Percentiles rank a stretch among this genome's conserved stretches.
phyloP scores from a whole-genome alignment of 106 monocot genomes.

The Chionographis japonica region DNA sequence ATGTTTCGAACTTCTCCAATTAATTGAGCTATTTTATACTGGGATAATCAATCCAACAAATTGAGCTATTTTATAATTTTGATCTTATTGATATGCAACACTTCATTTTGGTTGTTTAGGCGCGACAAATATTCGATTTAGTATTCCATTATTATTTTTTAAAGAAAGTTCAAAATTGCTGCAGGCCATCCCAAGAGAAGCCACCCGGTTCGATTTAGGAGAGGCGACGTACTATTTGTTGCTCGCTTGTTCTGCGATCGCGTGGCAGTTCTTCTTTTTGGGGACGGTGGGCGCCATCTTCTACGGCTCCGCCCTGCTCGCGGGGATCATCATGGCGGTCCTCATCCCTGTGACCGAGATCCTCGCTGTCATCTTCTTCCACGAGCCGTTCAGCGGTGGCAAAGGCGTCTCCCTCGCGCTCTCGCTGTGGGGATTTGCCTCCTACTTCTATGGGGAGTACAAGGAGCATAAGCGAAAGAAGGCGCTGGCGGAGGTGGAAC shows the following conservation, averaged over 20 bases:
- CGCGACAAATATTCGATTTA: too few relatives aligned
- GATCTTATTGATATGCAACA: too few relatives aligned
- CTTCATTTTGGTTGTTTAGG: too few relatives aligned
- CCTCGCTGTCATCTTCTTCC: conserved; percentile 38
- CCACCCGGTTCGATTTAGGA: conserved; percentile 38
- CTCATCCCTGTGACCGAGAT: conserved; percentile 58
- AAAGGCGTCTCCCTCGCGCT: conserved; percentile 54
- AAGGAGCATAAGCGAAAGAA: conserved; percentile 17
- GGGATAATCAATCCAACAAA: too few relatives aligned
- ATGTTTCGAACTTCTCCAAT: too few relatives aligned
- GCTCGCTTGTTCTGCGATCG: conserved; percentile 23
- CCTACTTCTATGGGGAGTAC: conserved; percentile 56
- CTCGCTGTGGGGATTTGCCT: conserved; percentile 53
- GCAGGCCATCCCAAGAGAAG: conserved; percentile 57
- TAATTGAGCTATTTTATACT: too few relatives aligned
- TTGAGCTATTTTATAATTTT: too few relatives aligned
- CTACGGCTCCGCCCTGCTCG: conserved; percentile 54
- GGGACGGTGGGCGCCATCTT: conserved; percentile 57
- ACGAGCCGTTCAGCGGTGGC: conserved; percentile 36
- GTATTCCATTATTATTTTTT: too few relatives aligned
- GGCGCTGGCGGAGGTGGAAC: not conserved
- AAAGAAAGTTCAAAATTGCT: not conserved
- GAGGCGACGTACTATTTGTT: conserved; percentile 58
- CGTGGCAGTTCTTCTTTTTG: conserved; percentile 57
- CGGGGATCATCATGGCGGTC: conserved; percentile 52